Evolutionary conservation across 2,329 filamentous ascomycete species (phyloP).

Genomic region (Colletotrichum spaethianum): DNA sequence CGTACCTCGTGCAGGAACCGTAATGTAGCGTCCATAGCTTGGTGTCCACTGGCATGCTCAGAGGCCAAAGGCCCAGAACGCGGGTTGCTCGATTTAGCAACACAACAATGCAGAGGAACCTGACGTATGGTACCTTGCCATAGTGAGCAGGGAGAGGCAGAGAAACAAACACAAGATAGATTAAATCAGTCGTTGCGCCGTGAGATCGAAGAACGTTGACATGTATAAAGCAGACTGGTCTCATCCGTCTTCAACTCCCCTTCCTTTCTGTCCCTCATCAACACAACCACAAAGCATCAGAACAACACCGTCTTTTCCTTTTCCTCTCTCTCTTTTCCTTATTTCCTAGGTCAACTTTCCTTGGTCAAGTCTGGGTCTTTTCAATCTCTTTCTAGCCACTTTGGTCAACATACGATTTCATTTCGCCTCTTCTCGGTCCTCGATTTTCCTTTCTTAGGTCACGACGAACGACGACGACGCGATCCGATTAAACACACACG

Average conservation of each 20-base stretch:
- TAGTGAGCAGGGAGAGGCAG: neutral
- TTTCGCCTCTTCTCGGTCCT: neutral
- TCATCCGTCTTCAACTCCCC: neutral
- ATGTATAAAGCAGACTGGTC: slow-evolving; percentile 33
- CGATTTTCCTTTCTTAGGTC: neutral
- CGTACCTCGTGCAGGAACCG: slow-evolving; percentile 1
- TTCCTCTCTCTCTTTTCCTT: slow-evolving; percentile 44
- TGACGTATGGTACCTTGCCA: neutral
- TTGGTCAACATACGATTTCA: slow-evolving; percentile 35
- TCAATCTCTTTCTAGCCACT: slow-evolving; percentile 35
- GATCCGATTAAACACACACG: neutral
- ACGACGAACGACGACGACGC: slow-evolving; percentile 9
- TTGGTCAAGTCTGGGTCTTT: slow-evolving; percentile 43
- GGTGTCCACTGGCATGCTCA: neutral
- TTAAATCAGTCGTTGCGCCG: neutral
- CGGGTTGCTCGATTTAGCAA: slow-evolving; percentile 37
- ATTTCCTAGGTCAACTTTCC: slow-evolving; percentile 45
- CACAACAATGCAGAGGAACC: slow-evolving; percentile 26
- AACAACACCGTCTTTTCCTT: slow-evolving; percentile 44
- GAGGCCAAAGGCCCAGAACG: slow-evolving; percentile 20
- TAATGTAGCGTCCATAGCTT: neutral
- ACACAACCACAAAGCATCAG: slow-evolving; percentile 28
- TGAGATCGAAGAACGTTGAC: neutral
- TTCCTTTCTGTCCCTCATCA: slow-evolving; percentile 16
- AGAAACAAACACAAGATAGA: neutral